phyloP scores from a whole-genome alignment of 1,284 basidiomycete genomes.

The Cutaneotrichosporon cyanovorans region DNA sequence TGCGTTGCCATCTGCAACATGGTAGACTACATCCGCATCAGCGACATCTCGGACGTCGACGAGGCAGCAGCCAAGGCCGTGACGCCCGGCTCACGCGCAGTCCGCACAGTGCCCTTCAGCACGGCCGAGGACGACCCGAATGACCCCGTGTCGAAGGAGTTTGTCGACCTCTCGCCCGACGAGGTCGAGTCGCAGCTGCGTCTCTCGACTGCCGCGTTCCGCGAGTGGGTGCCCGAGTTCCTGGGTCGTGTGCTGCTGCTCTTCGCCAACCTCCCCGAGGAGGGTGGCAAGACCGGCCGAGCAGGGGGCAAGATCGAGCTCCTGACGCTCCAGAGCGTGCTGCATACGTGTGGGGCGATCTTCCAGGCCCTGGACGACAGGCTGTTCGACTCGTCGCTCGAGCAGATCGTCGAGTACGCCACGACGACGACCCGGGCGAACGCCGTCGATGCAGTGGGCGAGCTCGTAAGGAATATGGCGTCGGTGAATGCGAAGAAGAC shows the following conservation, averaged over 20 bases:
- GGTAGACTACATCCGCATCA: conserved; percentile 70
- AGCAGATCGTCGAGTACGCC: conserved; percentile 74
- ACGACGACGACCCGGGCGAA: conserved; percentile 76
- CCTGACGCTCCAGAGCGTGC: conserved; percentile 31
- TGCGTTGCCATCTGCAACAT: conserved; percentile 57
- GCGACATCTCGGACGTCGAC: conserved; percentile 39
- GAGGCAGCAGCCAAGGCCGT: conserved; percentile 9
- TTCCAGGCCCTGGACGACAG: conserved; percentile 81
- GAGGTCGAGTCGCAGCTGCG: conserved; percentile 39
- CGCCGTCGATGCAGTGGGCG: conserved; percentile 80
- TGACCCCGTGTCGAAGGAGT: conserved; percentile 32
- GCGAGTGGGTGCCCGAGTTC: conserved; percentile 81
- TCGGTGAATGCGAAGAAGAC: conserved; percentile 70
- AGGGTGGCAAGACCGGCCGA: conserved; percentile 45
- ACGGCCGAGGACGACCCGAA: conserved; percentile 36
- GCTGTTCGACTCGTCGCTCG: conserved; percentile 78
- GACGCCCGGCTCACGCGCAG: conserved; percentile 22
- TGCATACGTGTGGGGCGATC: conserved; percentile 52
- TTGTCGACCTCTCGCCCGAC: conserved; percentile 31
- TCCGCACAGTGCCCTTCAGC: conserved; percentile 20
- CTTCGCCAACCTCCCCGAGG: conserved; percentile 90
- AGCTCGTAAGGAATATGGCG: conserved; percentile 79
- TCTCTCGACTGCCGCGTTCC: conserved; percentile 37
- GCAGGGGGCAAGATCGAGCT: conserved; percentile 46
- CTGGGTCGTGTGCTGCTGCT: conserved; percentile 78